Conservation (phyloP, 176 grass and related monocot species). For the Zoysia japonica region DNA sequence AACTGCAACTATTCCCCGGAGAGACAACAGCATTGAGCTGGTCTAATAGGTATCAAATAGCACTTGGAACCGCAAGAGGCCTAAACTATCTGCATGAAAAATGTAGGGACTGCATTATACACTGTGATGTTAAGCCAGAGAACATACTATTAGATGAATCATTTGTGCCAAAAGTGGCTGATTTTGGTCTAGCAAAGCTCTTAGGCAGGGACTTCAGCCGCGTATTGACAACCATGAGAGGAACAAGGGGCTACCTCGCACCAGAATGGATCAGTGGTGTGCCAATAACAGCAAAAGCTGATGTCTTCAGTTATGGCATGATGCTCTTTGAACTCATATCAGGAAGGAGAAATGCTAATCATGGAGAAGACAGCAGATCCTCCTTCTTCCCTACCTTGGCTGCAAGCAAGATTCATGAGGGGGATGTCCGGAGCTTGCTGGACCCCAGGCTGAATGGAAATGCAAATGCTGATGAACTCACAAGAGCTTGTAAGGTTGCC, state of each 20-base stretch:
- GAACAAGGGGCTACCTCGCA: conserved; percentile 81
- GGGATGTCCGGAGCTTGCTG: conserved; percentile 55
- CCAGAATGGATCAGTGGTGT: conserved; percentile 86
- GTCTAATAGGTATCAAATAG: conserved; percentile 68
- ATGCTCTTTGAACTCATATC: conserved; percentile 86
- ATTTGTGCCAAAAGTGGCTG: conserved; percentile 71
- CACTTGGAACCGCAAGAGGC: conserved; percentile 73
- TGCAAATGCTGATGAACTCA: conserved; percentile 57
- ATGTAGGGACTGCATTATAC: conserved; percentile 87
- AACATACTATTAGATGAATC: conserved; percentile 83
- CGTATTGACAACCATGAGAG: conserved; percentile 86
- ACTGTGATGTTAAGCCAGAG: conserved; percentile 89
- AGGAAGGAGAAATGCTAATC: conserved; percentile 66
- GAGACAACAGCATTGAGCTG: conserved; percentile 49
- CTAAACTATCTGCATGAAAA: conserved; percentile 77
- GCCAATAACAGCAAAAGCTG: conserved; percentile 71
- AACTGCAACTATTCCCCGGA: conserved; percentile 59
- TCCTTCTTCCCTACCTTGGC: conserved; percentile 66
- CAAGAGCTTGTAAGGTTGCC: conserved; percentile 74
- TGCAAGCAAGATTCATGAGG: conserved; percentile 58
- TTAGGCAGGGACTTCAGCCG: conserved; percentile 79
- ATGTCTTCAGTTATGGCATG: conserved; percentile 92
- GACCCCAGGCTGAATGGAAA: conserved; percentile 62
- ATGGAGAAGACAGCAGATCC: conserved; percentile 24
- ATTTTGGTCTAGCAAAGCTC: conserved; percentile 86